Percentiles rank a stretch among this genome's conserved stretches.
Evolutionary conservation across 2,329 filamentous ascomycete species (phyloP).

Genomic region (Stemphylium lycopersici): DNA sequence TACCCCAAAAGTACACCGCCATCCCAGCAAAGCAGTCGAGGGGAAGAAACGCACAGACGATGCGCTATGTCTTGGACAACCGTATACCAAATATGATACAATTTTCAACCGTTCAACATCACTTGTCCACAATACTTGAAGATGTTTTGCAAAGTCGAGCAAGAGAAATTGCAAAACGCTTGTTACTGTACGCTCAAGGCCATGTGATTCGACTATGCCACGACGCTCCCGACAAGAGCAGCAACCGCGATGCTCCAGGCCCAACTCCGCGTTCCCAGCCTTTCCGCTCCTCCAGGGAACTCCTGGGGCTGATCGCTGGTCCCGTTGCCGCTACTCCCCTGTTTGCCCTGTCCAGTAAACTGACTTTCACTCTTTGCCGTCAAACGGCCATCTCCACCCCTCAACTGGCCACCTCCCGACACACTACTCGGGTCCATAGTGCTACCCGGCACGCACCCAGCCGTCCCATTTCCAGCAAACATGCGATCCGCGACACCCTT

Average conservation of each 20-base stretch:
- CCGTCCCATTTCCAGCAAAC: constrained; percentile 37
- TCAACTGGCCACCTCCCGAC: constrained; percentile 40
- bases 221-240: background rate
- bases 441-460: constrained; percentile 38
- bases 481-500: constrained; percentile 45
- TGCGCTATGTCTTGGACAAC: constrained; percentile 2
- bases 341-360: constrained; percentile 1
- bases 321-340: background rate
- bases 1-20: constrained; percentile 24
- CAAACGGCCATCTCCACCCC: constrained; percentile 30
- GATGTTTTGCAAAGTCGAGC: no score
- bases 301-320: background rate
- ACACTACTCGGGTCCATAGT: constrained; percentile 38
- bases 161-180: background rate
- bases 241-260: background rate
- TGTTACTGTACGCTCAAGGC: background rate
- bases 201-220: background rate
- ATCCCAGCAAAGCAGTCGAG: constrained; percentile 8
- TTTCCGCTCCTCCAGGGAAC: constrained; percentile 2
- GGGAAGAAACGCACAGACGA: constrained; percentile 1
- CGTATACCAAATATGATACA: constrained; percentile 1
- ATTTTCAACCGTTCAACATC: background rate
- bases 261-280: background rate
- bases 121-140: background rate
- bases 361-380: constrained; percentile 9